Base-by-base conservation (phyloP, 148 eudicot species). In the Chenopodium album region DNA sequence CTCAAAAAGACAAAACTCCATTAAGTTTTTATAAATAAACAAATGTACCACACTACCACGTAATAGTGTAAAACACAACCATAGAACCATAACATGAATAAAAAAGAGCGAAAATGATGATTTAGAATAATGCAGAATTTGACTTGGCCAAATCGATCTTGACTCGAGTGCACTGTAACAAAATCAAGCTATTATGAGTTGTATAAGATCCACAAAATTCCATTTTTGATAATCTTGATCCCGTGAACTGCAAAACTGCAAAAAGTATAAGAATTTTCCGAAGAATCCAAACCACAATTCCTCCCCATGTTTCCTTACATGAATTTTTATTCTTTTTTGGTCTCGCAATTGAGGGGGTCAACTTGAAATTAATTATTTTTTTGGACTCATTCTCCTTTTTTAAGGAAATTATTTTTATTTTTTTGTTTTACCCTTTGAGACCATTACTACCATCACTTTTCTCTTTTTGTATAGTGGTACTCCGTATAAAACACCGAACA, bases 161-260 rank as follows among this genome's bases (percentile, higher is more conserved):
- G 75, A 48, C 81, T 20, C 65, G 22, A 50, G 65, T 78, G 19
- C 37, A 46, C 44, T 52, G 63, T 63, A 78, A 66, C 56, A 16
- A 14, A 34, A 34, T 22, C 46, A 69, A 69, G 46, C 26, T 77
- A 77, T 22, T 76, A 10, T 17, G 47, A 31, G 67, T 56, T 76
- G 78, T 76, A 75, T 77, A 19, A 68, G 29, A 71, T 71, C 54
- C 68, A 71, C 26, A 56, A 34, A 22, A 79, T n/a, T 79, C 66
- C 41, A 20, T 34, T 54, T 71, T 2, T 28, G 62, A 54, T 50
- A 31, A 73, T 60, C 56, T 71, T 13, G 44, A 73, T 46, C 82
- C 82, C 77, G 71, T 80, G 82, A 79, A 23, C 68, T 34, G 26
- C 12, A 4, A 50, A 50, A 50, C 14, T 12, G 54, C 54, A 34